Conservation (phyloP, 345 rosid species). For the Toxicodendron radicans region DNA sequence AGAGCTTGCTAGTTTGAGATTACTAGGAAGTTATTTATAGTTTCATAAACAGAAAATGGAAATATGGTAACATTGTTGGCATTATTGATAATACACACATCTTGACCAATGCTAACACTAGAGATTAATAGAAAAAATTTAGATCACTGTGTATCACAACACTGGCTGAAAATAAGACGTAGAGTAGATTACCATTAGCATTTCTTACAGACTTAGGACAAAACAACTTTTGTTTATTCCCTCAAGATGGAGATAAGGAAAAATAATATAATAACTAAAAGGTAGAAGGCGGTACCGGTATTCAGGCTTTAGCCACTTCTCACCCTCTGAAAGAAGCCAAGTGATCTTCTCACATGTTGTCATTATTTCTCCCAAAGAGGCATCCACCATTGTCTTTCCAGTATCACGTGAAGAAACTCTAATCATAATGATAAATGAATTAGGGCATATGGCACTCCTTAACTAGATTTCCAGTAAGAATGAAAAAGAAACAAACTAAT, state of each 20-base stretch:
- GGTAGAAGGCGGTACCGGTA: conserved; percentile 48
- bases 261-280: conserved; percentile 1
- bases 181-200: not conserved
- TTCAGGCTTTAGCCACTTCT: conserved; percentile 95
- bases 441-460: conserved; percentile 3
- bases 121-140: conserved; percentile 10
- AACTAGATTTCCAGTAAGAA: not conserved
- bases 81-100: conserved; percentile 8
- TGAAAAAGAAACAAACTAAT: not conserved
- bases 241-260: not conserved
- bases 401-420: conserved; percentile 97
- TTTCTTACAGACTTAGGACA: not conserved
- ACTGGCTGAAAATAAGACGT: not conserved
- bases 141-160: not conserved
- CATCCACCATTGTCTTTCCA: conserved; percentile 98
- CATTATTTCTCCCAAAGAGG: conserved; percentile 97
- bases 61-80: not conserved
- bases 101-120: conserved; percentile 7
- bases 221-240: not conserved
- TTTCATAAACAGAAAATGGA: conserved; percentile 1
- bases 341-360: conserved; percentile 99
- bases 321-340: conserved; percentile 99
- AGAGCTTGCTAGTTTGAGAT: not conserved
- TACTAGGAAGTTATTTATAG: not conserved
- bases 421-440: conserved; percentile 25